These are phyloP conservation scores for Cadophora luteo-olivacea DNA, from an alignment of 2,329 filamentous ascomycete genomes.

Conservation along the genomic window DNA sequence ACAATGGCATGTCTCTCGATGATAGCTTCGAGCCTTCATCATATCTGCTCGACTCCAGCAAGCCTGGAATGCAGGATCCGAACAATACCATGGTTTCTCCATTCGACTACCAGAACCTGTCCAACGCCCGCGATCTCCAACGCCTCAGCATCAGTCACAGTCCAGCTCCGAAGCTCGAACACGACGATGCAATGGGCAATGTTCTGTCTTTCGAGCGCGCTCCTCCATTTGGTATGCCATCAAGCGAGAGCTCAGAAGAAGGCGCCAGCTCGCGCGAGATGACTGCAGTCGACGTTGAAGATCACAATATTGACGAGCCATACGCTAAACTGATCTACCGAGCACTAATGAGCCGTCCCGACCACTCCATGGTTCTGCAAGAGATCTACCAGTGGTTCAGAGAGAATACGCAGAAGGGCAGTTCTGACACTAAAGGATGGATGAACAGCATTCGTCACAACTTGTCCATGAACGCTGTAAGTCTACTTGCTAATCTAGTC, in stretches of 20 bases:
- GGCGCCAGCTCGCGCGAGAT: constrained; percentile 38
- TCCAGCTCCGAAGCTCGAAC: constrained; percentile 34
- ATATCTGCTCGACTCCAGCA: constrained; percentile 31
- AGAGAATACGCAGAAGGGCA: constrained; percentile 78
- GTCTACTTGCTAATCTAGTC: constrained; percentile 42
- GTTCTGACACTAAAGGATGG: constrained; percentile 74
- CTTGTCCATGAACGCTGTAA: constrained; percentile 91
- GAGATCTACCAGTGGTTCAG: constrained; percentile 93
- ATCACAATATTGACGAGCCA: constrained; percentile 58
- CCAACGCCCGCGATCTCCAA: constrained; percentile 28
- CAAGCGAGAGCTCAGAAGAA: constrained; percentile 39
- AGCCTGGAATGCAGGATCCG: constrained; percentile 15
- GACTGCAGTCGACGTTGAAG: constrained; percentile 40
- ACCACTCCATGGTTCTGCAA: constrained; percentile 77
- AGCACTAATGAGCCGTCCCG: constrained; percentile 72
- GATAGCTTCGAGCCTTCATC: constrained; percentile 29
- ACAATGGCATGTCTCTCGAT: constrained; percentile 24
- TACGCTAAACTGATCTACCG: constrained; percentile 84
- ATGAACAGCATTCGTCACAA: constrained; percentile 97
- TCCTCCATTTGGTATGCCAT: constrained; percentile 29
- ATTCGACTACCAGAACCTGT: constrained; percentile 24
- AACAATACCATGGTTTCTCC: not conserved
- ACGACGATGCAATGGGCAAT: constrained; percentile 18
- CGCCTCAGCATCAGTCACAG: constrained; percentile 34
- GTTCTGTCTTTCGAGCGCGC: constrained; percentile 23